Evolutionary conservation across 2,329 filamentous ascomycete species (phyloP), one percentile per base, ranked within the genome.

Genomic region (Xylaria sp.): DNA sequence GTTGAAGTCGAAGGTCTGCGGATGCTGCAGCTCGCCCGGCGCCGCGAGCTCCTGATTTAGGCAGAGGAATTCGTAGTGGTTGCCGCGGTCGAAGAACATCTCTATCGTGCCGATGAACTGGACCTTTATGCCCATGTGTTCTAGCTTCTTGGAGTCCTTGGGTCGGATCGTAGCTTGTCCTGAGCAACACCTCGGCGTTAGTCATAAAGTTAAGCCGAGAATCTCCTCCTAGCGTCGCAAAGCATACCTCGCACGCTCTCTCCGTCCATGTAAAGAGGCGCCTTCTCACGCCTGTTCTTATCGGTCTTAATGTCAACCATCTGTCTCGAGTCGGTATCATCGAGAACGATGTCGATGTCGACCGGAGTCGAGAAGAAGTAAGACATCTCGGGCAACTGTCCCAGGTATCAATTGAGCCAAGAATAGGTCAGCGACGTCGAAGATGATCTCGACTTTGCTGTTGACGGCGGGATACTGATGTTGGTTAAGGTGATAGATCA

Each of bases 21-120:
- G 95, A 80, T 99, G 96, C 77, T 98, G 95, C 61, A 99, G 90
- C 82, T 99, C 95, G 78, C 95, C 95, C 2, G 95, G 95, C 17
- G 95, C 94, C 17, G 95, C 95, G 42, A 99, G 89, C 80, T 99
- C 95, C 79, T 98, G 96, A 72, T 95, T 94, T 28, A 98, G 87
- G 37, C 93, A 97, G 63, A 99, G 90, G 80, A 99, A 99, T 80
- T 99, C 95, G 84, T 99, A 97, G 82, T 98, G 95, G 78, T 97
- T 99, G 72, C 94, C 94, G 75, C 95, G 92, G 78, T 99, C 95
- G 79, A 97, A 99, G 86, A 98, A 99, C 95, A 99, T 99, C 78
- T 99, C 95, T 96, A 99, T 99, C 67, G 94, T 96, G 76, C 95
- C 95, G 73, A 99, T 97, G 82, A 99, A 99, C 78, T 99, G 95